phyloP scores from a whole-genome alignment of 2,329 filamentous ascomycete species.

The Neofusicoccum laricinum region DNA sequence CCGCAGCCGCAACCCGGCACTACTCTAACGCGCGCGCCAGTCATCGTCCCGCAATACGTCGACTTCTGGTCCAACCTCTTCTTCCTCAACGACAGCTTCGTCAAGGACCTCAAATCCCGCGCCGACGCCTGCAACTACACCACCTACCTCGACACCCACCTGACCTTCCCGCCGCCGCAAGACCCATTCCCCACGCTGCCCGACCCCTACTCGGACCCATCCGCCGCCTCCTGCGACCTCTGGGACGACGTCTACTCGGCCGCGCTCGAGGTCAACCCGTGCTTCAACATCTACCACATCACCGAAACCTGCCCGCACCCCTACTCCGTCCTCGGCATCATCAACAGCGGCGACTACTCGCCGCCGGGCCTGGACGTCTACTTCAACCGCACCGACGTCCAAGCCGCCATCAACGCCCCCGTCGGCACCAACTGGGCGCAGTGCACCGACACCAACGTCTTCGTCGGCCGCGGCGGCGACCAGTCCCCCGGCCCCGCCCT shows the following conservation, averaged over 20 bases:
- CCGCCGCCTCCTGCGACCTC: slow-evolving; percentile 26
- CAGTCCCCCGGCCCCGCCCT: slow-evolving; percentile 37
- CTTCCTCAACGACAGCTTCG: slow-evolving; percentile 43
- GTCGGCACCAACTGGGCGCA: slow-evolving; percentile 41
- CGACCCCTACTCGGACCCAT: slow-evolving; percentile 15
- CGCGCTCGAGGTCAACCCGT: slow-evolving; percentile 45
- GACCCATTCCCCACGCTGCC: slow-evolving; percentile 32
- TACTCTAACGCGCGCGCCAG: slow-evolving; percentile 17
- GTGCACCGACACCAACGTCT: slow-evolving; percentile 41
- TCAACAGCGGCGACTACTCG: slow-evolving; percentile 37
- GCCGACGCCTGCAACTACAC: slow-evolving; percentile 38
- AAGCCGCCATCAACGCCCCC: slow-evolving; percentile 49
- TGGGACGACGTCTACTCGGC: slow-evolving; percentile 40
- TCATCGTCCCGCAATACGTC: slow-evolving; percentile 34
- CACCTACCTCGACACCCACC: slow-evolving; percentile 41
- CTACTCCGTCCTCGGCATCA: slow-evolving; percentile 36
- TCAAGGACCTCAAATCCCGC: slow-evolving; percentile 31
- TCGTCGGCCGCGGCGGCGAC: slow-evolving; percentile 36
- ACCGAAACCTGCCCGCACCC: slow-evolving; percentile 35
- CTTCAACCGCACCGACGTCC: slow-evolving; percentile 54
- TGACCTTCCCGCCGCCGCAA: slow-evolving; percentile 34
- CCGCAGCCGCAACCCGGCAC: background rate
- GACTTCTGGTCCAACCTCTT: slow-evolving; percentile 42
- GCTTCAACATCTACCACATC: slow-evolving; percentile 52
- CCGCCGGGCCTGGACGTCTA: slow-evolving; percentile 43